phyloP scores from a whole-genome alignment of 306 rosid species.

The Abrus precatorius region DNA sequence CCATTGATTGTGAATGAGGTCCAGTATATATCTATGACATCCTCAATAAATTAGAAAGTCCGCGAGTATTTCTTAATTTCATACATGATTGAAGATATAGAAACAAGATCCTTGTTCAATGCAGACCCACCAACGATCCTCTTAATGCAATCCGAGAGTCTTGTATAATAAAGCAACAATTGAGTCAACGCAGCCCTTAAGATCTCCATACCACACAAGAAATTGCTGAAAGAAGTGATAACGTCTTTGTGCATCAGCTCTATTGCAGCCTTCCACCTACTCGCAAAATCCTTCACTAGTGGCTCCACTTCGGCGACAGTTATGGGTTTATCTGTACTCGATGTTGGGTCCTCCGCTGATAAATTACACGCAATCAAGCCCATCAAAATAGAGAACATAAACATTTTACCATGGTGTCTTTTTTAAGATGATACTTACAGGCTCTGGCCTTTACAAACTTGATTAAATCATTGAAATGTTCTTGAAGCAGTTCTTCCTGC shows the following conservation, averaged over 20 bases:
- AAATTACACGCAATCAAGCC: conserved; percentile 41
- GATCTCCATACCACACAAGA: conserved; percentile 96
- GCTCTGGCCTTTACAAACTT: conserved; percentile 93
- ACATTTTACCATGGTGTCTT: conserved; percentile 25
- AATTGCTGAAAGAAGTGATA: conserved; percentile 97
- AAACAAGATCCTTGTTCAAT: conserved; percentile 89
- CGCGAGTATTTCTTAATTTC: conserved; percentile 96
- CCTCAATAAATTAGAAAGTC: conserved; percentile 72
- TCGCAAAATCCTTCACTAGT: conserved; percentile 93
- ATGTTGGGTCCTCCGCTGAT: conserved; percentile 86
- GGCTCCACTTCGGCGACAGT: conserved; percentile 87
- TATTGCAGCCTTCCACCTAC: conserved; percentile 96
- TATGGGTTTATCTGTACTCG: conserved; percentile 72
- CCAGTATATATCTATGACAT: conserved; percentile 17
- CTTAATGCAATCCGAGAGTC: conserved; percentile 95
- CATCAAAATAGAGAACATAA: conserved; percentile 21
- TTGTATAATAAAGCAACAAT: conserved; percentile 85
- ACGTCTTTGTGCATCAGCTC: conserved; percentile 99
- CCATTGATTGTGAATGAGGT: conserved; percentile 32
- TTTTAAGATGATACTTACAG: conserved; percentile 65
- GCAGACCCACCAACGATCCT: conserved; percentile 79
- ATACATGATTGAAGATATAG: conserved; percentile 89
- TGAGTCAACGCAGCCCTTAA: conserved; percentile 92
- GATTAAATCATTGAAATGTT: conserved; percentile 82
- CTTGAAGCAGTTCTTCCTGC: conserved; percentile 96